A percentile compares a stretch with the other conserved stretches of the same genome.
These are phyloP conservation scores for Desmodesmus armatus DNA, from an alignment of 139 green algal genomes.

Conservation along the genomic window DNA sequence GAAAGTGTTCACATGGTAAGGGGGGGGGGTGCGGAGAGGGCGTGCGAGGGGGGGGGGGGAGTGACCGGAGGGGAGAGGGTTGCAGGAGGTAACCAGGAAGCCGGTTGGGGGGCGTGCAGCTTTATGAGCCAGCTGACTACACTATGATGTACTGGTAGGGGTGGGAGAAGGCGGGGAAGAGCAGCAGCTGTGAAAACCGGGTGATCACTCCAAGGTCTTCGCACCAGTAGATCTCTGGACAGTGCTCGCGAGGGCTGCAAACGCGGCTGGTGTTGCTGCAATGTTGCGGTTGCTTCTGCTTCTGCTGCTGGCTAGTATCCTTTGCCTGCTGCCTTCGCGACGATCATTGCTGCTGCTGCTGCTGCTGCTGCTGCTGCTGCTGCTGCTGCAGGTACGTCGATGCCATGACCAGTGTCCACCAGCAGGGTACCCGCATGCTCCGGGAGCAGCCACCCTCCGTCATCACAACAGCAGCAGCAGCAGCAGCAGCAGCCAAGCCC, in stretches of 20 bases:
- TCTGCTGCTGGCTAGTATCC: too few relatives aligned
- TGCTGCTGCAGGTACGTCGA: slow-evolving; percentile 25
- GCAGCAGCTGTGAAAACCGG: slow-evolving; percentile 81
- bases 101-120: too few relatives aligned
- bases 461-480: background rate
- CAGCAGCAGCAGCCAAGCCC: background rate
- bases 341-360: background rate
- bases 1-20: too few relatives aligned
- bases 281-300: background rate
- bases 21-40: too few relatives aligned
- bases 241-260: too few relatives aligned
- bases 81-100: too few relatives aligned
- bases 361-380: background rate
- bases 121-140: slow-evolving; percentile 84
- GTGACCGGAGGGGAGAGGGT: too few relatives aligned
- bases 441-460: background rate
- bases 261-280: slow-evolving; percentile 2
- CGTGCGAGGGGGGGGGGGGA: too few relatives aligned
- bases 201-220: slow-evolving; percentile 81
- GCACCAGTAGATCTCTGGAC: too few relatives aligned
- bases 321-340: background rate
- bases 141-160: slow-evolving; percentile 80
- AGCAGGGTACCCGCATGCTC: background rate
- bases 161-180: too few relatives aligned
- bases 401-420: background rate